phyloP scores from a whole-genome alignment of 345 rosid species.

The Cardamine chenopodiifolia region DNA sequence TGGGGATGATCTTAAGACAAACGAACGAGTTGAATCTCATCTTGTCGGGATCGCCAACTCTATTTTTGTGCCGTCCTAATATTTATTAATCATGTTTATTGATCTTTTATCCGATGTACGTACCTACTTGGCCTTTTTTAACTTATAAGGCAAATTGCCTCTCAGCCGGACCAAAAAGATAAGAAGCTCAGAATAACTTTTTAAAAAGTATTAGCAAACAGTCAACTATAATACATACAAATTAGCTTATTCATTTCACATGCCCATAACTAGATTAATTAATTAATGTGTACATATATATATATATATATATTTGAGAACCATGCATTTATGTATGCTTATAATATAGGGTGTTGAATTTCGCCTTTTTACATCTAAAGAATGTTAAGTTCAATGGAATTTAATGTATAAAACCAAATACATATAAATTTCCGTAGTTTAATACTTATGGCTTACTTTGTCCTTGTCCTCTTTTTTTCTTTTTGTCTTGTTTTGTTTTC shows the following conservation, averaged over 20 bases:
- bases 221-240: slow-evolving; percentile 43
- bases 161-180: slow-evolving; percentile 38
- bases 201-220: not conserved
- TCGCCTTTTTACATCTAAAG: not conserved
- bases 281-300: not conserved
- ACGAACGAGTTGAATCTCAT: slow-evolving; percentile 43
- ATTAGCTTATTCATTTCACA: slow-evolving; percentile 39
- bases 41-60: slow-evolving; percentile 49
- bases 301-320: not conserved
- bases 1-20: slow-evolving; percentile 43
- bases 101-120: slow-evolving; percentile 25
- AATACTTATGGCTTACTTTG: not conserved
- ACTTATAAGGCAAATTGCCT: slow-evolving; percentile 31
- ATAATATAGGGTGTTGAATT: slow-evolving; percentile 12
- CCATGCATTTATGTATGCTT: slow-evolving; percentile 20
- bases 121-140: slow-evolving; percentile 42
- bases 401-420: not conserved
- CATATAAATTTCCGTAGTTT: not conserved
- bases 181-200: slow-evolving; percentile 34
- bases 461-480: not conserved
- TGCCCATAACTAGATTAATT: slow-evolving; percentile 33
- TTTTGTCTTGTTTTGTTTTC: not conserved
- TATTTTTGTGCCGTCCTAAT: slow-evolving; percentile 38
- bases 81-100: slow-evolving; percentile 12
- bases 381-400: slow-evolving; percentile 6